Evolutionary conservation across 371 early-diverging fungal genomes (phyloP).

Genomic region (Mortierella sp.): DNA sequence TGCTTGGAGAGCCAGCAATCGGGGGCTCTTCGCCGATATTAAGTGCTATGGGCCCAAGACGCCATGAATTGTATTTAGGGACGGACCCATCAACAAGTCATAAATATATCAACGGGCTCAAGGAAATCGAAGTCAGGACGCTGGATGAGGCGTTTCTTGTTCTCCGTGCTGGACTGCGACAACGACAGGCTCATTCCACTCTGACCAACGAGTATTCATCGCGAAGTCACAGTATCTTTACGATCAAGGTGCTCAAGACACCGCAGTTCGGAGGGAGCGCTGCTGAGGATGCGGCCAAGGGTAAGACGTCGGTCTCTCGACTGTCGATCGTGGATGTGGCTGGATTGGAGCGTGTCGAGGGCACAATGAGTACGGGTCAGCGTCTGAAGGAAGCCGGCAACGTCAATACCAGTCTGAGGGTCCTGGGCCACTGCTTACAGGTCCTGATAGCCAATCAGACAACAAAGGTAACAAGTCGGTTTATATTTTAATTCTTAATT

Average conservation of each 20-base stretch:
- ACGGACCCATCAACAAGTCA: slow-evolving; percentile 66
- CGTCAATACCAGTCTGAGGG: slow-evolving; percentile 95
- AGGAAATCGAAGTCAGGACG: slow-evolving; percentile 70
- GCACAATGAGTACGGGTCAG: slow-evolving; percentile 86
- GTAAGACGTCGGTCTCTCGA: slow-evolving; percentile 61
- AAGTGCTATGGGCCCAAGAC: slow-evolving; percentile 34
- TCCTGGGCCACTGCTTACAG: slow-evolving; percentile 92
- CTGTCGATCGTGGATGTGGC: slow-evolving; percentile 96
- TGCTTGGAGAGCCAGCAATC: slow-evolving; percentile 65
- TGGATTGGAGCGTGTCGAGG: slow-evolving; percentile 91
- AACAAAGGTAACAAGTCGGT: slow-evolving; percentile 24
- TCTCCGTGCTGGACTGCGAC: slow-evolving; percentile 68
- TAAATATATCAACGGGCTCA: slow-evolving; percentile 66
- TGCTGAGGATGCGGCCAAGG: slow-evolving; percentile 61
- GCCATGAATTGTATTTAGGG: slow-evolving; percentile 66
- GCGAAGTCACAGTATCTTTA: slow-evolving; percentile 80
- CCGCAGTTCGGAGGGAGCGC: slow-evolving; percentile 65
- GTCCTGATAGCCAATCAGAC: slow-evolving; percentile 69
- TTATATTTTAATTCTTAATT: no score
- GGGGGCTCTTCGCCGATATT: not conserved
- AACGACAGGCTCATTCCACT: slow-evolving; percentile 73
- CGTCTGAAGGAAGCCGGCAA: slow-evolving; percentile 92
- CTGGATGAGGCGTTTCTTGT: slow-evolving; percentile 73
- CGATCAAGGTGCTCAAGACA: slow-evolving; percentile 70
- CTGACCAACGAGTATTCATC: slow-evolving; percentile 71